These are phyloP conservation scores for Cordyceps farinosa DNA, from an alignment of 2,329 filamentous ascomycete species.

Conservation along the genomic window DNA sequence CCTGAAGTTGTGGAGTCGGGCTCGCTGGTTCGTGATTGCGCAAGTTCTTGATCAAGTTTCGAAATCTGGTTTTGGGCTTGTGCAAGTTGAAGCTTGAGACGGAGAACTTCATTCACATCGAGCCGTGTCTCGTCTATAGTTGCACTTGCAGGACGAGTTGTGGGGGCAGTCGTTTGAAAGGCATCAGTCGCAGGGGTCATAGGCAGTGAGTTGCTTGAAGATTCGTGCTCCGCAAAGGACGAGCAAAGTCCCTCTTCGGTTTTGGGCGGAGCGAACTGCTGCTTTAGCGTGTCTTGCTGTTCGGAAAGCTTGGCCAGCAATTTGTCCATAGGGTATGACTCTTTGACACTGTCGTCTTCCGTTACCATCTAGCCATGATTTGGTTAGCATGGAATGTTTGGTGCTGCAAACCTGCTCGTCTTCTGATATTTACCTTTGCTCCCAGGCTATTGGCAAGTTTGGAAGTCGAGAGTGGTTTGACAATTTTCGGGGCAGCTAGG, in stretches of 20 bases:
- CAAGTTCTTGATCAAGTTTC: conserved; percentile 67
- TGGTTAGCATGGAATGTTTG: background rate
- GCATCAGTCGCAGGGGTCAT: conserved; percentile 59
- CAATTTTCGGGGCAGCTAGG: conserved; percentile 38
- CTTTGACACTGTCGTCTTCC: conserved; percentile 23
- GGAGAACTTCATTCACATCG: conserved; percentile 57
- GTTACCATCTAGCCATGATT: conserved; percentile 20
- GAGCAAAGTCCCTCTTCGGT: conserved; percentile 33
- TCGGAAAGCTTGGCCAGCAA: conserved; percentile 71
- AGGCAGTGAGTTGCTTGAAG: conserved; percentile 57
- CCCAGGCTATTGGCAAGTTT: conserved; percentile 54
- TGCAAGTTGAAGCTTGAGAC: conserved; percentile 67
- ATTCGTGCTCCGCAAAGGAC: conserved; percentile 42
- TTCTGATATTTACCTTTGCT: conserved; percentile 44
- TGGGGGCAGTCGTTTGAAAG: conserved; percentile 45
- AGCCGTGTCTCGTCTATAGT: conserved; percentile 40
- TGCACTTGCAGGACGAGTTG: conserved; percentile 52
- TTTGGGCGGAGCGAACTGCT: conserved; percentile 53
- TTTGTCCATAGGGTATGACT: conserved; percentile 62
- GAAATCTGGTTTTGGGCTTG: conserved; percentile 67
- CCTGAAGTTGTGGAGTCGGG: conserved; percentile 40
- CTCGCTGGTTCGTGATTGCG: conserved; percentile 59
- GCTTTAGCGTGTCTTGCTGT: conserved; percentile 58
- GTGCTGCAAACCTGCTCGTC: background rate
- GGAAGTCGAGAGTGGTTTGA: conserved; percentile 47